Percentiles rank a stretch among this genome's conserved stretches.
These are phyloP conservation scores for Ceratocystis papillata DNA, from an alignment of 2,329 filamentous ascomycete species.

Conservation along the genomic window DNA sequence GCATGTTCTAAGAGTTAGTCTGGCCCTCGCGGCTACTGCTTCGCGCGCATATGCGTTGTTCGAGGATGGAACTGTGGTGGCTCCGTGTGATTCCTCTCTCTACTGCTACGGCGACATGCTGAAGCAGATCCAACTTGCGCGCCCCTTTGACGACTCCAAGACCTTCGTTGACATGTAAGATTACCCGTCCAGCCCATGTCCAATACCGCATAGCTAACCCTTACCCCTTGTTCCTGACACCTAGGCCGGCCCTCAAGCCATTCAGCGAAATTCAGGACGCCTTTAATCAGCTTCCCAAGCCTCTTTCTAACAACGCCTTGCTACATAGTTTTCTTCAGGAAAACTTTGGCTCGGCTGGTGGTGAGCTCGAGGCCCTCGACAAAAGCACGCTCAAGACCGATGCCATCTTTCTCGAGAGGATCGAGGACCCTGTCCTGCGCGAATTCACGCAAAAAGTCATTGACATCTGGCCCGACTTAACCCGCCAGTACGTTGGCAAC, in stretches of 20 bases:
- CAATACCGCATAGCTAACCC: slow-evolving; percentile 19
- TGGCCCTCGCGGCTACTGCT: slow-evolving; percentile 19
- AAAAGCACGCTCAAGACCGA: slow-evolving; percentile 43
- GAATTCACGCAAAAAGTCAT: slow-evolving; percentile 55
- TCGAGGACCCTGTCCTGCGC: slow-evolving; percentile 47
- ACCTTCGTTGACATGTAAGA: slow-evolving; percentile 59
- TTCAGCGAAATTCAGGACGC: slow-evolving; percentile 51
- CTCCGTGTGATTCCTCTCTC: slow-evolving; percentile 56
- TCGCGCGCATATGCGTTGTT: slow-evolving; percentile 37
- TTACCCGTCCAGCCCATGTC: not conserved
- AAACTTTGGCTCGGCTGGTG: slow-evolving; percentile 54
- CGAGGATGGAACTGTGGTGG: slow-evolving; percentile 48
- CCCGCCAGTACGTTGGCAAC: slow-evolving; percentile 46
- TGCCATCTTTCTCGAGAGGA: slow-evolving; percentile 45
- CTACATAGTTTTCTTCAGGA: slow-evolving; percentile 51
- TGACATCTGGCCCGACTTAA: slow-evolving; percentile 58
- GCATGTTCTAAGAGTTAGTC: not conserved
- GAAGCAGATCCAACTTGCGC: slow-evolving; percentile 50
- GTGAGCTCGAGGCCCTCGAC: slow-evolving; percentile 48
- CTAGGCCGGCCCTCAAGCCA: slow-evolving; percentile 48
- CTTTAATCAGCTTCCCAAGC: slow-evolving; percentile 48
- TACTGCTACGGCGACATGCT: slow-evolving; percentile 58
- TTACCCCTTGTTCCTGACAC: not conserved
- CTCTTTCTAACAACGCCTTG: slow-evolving; percentile 51
- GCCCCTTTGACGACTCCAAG: slow-evolving; percentile 56